Conservation (phyloP, 2,329 filamentous ascomycete genomes). For the Fusarium agapanthi region DNA sequence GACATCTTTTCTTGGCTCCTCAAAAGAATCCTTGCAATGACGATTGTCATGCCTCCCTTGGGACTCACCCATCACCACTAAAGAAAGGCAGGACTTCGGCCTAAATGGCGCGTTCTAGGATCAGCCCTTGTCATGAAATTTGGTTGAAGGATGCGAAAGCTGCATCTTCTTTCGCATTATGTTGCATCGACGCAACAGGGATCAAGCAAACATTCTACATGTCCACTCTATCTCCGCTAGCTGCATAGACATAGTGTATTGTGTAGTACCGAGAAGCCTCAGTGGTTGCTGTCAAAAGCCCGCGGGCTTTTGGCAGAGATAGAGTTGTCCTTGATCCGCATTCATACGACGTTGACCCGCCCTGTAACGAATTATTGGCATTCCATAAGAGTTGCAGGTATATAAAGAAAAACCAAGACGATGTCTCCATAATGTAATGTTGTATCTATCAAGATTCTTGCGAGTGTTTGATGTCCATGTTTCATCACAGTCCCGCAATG, state of each 20-base stretch:
- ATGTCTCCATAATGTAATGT: background rate
- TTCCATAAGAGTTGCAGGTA: background rate
- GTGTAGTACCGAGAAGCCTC: background rate
- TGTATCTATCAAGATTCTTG: background rate
- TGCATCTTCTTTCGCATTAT: background rate
- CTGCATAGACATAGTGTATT: background rate
- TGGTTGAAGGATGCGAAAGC: background rate
- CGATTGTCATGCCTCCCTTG: background rate
- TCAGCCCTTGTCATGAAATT: background rate
- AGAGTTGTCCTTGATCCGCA: background rate
- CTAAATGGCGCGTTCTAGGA: constrained; percentile 4
- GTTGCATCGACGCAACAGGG: background rate
- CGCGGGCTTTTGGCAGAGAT: background rate
- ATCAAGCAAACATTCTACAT: constrained; percentile 1
- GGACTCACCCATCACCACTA: too few species aligned
- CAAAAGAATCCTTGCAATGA: background rate
- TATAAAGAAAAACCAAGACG: constrained; percentile 1
- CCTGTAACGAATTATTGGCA: background rate
- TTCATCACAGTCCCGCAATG: constrained; percentile 18
- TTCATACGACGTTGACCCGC: background rate
- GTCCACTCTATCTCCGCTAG: constrained; percentile 3
- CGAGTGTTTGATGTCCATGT: background rate
- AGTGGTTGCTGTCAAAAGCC: background rate
- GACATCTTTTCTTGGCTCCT: background rate
- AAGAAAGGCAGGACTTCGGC: background rate